Percentiles rank a stretch among this genome's conserved stretches.
These are phyloP conservation scores for Madurella fahalii DNA, from an alignment of 2,329 filamentous ascomycete species.

Conservation along the genomic window DNA sequence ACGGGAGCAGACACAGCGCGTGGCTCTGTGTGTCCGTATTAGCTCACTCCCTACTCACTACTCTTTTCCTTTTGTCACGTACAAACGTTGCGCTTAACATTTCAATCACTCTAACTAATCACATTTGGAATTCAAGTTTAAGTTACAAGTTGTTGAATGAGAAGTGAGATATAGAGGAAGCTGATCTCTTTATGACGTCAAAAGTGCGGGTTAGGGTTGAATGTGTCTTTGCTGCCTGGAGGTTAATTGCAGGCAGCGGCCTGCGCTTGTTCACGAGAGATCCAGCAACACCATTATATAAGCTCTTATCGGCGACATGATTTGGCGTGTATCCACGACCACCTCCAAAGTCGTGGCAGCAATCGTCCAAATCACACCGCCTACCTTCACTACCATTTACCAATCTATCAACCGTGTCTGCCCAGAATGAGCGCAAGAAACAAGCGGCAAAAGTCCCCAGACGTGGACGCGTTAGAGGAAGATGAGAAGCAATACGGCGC, in stretches of 20 bases:
- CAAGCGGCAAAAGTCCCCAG: constrained; percentile 28
- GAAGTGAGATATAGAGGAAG: too few species aligned
- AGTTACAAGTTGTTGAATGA: too few species aligned
- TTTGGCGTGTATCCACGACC: not conserved
- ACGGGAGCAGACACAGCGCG: too few species aligned
- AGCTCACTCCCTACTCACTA: too few species aligned
- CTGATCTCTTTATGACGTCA: constrained; percentile 2
- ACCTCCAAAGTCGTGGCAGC: not conserved
- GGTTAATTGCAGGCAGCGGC: constrained; percentile 11
- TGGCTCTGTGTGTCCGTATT: too few species aligned
- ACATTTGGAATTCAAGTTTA: too few species aligned
- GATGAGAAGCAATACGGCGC: constrained; percentile 49
- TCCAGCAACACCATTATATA: not conserved
- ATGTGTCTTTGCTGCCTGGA: constrained; percentile 15
- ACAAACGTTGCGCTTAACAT: too few species aligned
- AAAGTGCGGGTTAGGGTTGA: constrained; percentile 17
- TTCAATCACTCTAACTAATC: too few species aligned
- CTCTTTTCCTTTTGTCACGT: too few species aligned
- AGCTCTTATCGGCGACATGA: not conserved
- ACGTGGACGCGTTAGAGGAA: constrained; percentile 44
- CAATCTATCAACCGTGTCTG: not conserved
- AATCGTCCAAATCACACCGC: not conserved
- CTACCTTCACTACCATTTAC: too few species aligned
- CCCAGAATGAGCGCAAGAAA: constrained; percentile 33
- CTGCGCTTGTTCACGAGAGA: not conserved